Evolutionary conservation across 208 protist genomes (phyloP).

Genomic region (Wallacemonas sp.): DNA sequence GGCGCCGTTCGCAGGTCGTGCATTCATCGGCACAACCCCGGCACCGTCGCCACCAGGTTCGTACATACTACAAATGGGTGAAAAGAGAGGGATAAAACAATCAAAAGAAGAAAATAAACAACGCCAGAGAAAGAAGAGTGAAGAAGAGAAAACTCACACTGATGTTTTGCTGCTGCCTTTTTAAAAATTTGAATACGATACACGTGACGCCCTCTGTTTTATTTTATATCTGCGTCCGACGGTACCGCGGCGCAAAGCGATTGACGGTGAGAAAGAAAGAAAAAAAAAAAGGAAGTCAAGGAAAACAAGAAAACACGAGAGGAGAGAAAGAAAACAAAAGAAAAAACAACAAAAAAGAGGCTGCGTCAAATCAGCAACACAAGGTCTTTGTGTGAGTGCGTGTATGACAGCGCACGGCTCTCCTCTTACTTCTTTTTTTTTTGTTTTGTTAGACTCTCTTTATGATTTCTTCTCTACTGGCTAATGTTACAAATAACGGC

Average conservation of each 20-base stretch:
- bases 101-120: conserved; percentile 1
- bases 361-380: not conserved
- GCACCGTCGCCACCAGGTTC: conserved; percentile 7
- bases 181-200: no score
- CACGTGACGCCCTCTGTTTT: no score
- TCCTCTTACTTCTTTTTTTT: conserved; percentile 11
- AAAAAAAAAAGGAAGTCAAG: not conserved
- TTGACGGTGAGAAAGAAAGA: not conserved
- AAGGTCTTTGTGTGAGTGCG: not conserved
- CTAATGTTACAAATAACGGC: conserved; percentile 2
- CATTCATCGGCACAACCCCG: not conserved
- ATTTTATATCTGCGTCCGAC: no score
- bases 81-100: not conserved
- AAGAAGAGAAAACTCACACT: not conserved
- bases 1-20: not conserved
- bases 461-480: conserved; percentile 12
- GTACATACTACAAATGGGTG: not conserved
- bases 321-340: conserved; percentile 7
- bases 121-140: not conserved
- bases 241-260: no score
- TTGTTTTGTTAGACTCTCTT: conserved; percentile 1
- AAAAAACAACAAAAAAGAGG: not conserved
- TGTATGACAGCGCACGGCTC: not conserved
- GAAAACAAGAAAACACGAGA: conserved; percentile 16
- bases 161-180: not conserved